Evolutionary conservation across 108 stramenopile genomes (phyloP).

Genomic region (Nitzschia palea): DNA sequence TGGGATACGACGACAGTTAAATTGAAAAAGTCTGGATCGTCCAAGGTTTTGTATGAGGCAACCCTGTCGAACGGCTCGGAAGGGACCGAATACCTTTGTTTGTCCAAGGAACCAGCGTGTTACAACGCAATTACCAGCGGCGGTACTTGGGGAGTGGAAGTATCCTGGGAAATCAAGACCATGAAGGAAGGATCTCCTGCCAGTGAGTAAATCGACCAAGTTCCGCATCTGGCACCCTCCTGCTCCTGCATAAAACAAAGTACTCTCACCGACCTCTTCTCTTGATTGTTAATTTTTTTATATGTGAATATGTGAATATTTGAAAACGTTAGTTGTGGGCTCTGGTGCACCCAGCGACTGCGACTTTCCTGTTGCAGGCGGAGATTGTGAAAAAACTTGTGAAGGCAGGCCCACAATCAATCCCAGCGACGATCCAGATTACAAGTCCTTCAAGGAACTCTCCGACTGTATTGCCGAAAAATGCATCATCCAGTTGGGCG

Average conservation of each 20-base stretch:
- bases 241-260: too few relatives aligned
- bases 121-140: constrained; percentile 68
- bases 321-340: constrained; percentile 61
- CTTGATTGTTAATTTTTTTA: too few relatives aligned
- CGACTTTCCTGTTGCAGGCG: constrained; percentile 53
- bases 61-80: constrained; percentile 66
- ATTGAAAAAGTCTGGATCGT: constrained; percentile 19
- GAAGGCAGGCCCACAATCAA: constrained; percentile 43
- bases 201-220: constrained; percentile 35
- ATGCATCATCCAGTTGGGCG: constrained; percentile 78
- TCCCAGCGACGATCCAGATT: constrained; percentile 67
- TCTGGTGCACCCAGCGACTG: constrained; percentile 75
- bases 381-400: constrained; percentile 60
- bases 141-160: constrained; percentile 90
- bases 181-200: constrained; percentile 52
- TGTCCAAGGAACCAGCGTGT: constrained; percentile 61
- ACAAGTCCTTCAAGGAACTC: constrained; percentile 75
- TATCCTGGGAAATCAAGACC: constrained; percentile 82
- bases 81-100: constrained; percentile 73
- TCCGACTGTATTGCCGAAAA: constrained; percentile 70
- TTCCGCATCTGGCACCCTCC: not conserved
- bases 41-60: constrained; percentile 56
- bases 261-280: too few relatives aligned
- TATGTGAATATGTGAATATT: too few relatives aligned
- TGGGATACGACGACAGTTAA: constrained; percentile 74